These are phyloP conservation scores for Colletotrichum falcatum DNA, from an alignment of 2,329 filamentous ascomycete species.

Conservation along the genomic window DNA sequence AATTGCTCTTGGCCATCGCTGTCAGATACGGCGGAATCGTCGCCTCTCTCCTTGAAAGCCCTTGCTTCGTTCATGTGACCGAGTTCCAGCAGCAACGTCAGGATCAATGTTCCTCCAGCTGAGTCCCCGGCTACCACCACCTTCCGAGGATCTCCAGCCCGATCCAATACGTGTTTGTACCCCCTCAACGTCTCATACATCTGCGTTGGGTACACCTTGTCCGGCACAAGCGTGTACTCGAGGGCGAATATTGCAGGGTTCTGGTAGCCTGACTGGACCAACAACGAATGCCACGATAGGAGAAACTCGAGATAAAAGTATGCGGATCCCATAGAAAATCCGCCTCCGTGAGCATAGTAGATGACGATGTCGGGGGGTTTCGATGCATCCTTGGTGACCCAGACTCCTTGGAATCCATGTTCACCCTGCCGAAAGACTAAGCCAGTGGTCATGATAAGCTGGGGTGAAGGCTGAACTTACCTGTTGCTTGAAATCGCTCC, in stretches of 20 bases:
- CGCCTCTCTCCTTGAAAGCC: slow-evolving; percentile 27
- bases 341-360: slow-evolving; percentile 86
- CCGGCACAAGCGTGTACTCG: slow-evolving; percentile 84
- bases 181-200: slow-evolving; percentile 76
- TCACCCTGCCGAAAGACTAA: slow-evolving; percentile 33
- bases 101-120: slow-evolving; percentile 79
- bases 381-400: slow-evolving; percentile 72
- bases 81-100: slow-evolving; percentile 78
- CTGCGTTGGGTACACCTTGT: slow-evolving; percentile 79
- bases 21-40: slow-evolving; percentile 37
- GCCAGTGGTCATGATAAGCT: background rate
- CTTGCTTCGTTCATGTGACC: slow-evolving; percentile 56
- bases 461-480: slow-evolving; percentile 51
- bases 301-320: slow-evolving; percentile 91
- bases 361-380: slow-evolving; percentile 79
- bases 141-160: slow-evolving; percentile 67
- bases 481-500: slow-evolving; percentile 64
- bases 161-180: slow-evolving; percentile 76
- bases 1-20: slow-evolving; percentile 25
- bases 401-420: slow-evolving; percentile 69
- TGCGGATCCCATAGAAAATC: slow-evolving; percentile 84
- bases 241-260: slow-evolving; percentile 85
- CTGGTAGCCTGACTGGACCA: slow-evolving; percentile 72
- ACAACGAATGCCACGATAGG: slow-evolving; percentile 75
- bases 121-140: slow-evolving; percentile 84